A percentile compares a stretch with the other conserved stretches of the same genome.
phyloP scores from a whole-genome alignment of 2,329 filamentous ascomycete genomes.

The Pseudopithomyces chartarum region DNA sequence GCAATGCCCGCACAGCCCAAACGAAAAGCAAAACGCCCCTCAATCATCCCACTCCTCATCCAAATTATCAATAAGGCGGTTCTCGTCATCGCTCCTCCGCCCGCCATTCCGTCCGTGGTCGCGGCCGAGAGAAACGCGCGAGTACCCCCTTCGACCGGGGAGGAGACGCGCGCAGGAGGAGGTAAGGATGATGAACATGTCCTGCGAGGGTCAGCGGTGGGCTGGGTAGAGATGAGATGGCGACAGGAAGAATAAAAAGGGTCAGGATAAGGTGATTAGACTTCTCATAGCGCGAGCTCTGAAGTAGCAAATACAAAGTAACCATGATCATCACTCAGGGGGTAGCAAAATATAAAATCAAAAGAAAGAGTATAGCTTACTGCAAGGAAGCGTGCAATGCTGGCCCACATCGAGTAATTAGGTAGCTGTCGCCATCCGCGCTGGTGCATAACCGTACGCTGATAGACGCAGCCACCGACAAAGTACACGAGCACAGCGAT shows the following conservation, averaged over 20 bases:
- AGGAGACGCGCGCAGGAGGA: constrained; percentile 72
- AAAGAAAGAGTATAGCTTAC: too few relatives aligned
- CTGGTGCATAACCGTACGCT: constrained; percentile 91
- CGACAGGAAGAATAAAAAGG: background rate
- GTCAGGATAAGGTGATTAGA: constrained; percentile 89
- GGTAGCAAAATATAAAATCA: background rate
- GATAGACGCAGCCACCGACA: constrained; percentile 92
- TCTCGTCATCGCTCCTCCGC: constrained; percentile 75
- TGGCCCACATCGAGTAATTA: constrained; percentile 91
- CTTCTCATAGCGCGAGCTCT: constrained; percentile 99
- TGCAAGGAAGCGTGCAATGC: constrained; percentile 81
- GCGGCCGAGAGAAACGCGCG: constrained; percentile 60
- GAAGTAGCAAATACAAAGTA: constrained; percentile 99
- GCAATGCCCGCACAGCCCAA: background rate
- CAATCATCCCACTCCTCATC: constrained; percentile 96
- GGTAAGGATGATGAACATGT: constrained; percentile 68
- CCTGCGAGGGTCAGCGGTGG: constrained; percentile 33
- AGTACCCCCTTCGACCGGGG: constrained; percentile 70
- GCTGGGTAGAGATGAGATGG: constrained; percentile 13
- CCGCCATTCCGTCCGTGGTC: constrained; percentile 47
- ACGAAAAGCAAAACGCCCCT: background rate
- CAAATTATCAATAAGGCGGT: constrained; percentile 90
- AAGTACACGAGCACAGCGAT: constrained; percentile 86
- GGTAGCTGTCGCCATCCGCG: constrained; percentile 94
- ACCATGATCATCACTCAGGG: background rate